Evolutionary conservation across 139 green algal genomes (phyloP).

Genomic region (Gonium pectorale): DNA sequence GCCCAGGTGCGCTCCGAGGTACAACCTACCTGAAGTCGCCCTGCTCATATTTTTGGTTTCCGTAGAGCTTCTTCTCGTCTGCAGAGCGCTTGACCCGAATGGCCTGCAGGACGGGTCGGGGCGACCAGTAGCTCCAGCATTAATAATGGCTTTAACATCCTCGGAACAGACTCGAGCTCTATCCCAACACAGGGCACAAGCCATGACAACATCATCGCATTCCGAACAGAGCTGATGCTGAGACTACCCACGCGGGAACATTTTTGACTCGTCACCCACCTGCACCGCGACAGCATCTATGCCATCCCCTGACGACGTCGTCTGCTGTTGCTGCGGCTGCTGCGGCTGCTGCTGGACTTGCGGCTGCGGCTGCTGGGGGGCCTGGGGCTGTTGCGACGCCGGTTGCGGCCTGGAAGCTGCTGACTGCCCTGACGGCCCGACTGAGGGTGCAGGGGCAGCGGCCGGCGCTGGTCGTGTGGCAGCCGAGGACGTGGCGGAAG

Average conservation of each 20-base stretch:
- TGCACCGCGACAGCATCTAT: not conserved
- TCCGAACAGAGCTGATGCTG: no score
- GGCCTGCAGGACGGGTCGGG: no score
- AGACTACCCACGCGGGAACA: no score
- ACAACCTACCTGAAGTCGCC: conserved; percentile 24
- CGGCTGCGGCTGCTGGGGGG: not conserved
- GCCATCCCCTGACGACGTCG: not conserved
- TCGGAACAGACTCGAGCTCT: no score
- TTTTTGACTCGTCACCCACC: no score
- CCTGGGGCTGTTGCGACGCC: not conserved
- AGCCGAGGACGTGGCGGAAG: no score
- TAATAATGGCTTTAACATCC: no score
- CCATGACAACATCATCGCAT: no score
- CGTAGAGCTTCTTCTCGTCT: conserved; percentile 22
- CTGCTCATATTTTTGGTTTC: conserved; percentile 32
- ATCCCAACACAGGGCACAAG: no score
- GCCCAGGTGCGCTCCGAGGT: not conserved
- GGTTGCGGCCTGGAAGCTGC: not conserved
- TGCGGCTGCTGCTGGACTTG: not conserved
- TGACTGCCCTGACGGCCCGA: not conserved
- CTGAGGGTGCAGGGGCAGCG: not conserved
- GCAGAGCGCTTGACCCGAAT: not conserved
- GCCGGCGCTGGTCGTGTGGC: not conserved
- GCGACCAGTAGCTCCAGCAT: no score
- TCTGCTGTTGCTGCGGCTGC: not conserved